A percentile compares a stretch with the other conserved stretches of the same genome.
Conservation (phyloP, 2,329 filamentous ascomycete species). For the Harringtonia lauricola region DNA sequence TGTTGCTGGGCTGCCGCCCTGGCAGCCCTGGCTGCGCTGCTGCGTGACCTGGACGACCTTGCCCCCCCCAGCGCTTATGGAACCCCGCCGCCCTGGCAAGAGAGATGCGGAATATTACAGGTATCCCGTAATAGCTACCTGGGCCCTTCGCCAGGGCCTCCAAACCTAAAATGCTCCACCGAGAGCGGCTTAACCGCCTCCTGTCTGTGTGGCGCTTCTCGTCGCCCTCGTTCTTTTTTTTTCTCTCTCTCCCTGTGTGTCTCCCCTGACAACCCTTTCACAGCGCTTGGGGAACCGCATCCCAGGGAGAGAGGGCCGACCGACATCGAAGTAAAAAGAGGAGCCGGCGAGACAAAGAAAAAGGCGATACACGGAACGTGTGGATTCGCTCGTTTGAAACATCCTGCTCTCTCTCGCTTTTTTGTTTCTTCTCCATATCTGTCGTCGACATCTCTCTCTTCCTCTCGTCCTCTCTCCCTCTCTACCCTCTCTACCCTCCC, state of each 20-base stretch:
- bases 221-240: not conserved
- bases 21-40: no score
- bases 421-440: not conserved
- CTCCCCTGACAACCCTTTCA: not conserved
- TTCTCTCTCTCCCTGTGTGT: not conserved
- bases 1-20: not conserved
- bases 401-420: not conserved
- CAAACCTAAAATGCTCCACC: not conserved
- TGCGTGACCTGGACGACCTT: no score
- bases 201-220: not conserved
- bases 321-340: no score
- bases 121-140: no score
- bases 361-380: no score
- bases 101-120: no score
- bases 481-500: not conserved
- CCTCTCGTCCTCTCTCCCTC: constrained; percentile 1
- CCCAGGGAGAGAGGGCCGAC: no score
- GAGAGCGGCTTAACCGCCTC: not conserved
- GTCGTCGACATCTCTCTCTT: not conserved
- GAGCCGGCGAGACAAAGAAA: no score
- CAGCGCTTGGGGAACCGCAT: no score
- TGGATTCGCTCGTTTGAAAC: no score
- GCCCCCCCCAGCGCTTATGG: not conserved
- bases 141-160: not conserved
- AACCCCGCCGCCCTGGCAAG: no score